phyloP scores from a whole-genome alignment of 1,284 basidiomycete species.

The Sporisorium graminicola region DNA sequence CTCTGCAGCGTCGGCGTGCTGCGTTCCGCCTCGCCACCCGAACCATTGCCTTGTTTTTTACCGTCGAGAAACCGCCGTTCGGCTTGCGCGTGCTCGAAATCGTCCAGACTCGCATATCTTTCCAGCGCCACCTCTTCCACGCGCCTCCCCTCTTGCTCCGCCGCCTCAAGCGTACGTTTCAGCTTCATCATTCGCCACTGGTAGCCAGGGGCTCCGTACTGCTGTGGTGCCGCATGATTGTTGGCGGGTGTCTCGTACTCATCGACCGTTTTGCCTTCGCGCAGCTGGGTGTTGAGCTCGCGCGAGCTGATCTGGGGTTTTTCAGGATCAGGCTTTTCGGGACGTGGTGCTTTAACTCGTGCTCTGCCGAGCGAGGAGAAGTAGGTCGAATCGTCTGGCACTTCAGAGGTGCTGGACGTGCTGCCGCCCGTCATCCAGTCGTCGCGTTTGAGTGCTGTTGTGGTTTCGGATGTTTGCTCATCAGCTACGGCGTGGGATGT shows the following conservation, averaged over 20 bases:
- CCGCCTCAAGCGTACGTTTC: slow-evolving; percentile 86
- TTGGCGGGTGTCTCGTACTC: slow-evolving; percentile 72
- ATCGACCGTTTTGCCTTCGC: slow-evolving; percentile 75
- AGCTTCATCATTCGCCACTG: slow-evolving; percentile 99
- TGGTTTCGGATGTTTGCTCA: slow-evolving; percentile 59
- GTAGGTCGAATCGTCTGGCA: slow-evolving; percentile 69
- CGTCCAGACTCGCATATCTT: slow-evolving; percentile 73
- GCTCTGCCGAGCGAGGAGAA: slow-evolving; percentile 85
- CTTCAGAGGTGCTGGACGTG: background rate
- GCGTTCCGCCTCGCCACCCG: slow-evolving; percentile 71
- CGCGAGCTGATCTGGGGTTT: slow-evolving; percentile 75
- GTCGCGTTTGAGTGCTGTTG: slow-evolving; percentile 77
- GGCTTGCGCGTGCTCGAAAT: slow-evolving; percentile 87
- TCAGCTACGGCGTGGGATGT: slow-evolving; percentile 74
- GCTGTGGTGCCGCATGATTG: slow-evolving; percentile 51
- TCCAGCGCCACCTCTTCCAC: slow-evolving; percentile 88
- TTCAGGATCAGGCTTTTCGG: slow-evolving; percentile 78
- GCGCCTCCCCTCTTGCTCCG: slow-evolving; percentile 80
- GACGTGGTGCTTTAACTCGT: slow-evolving; percentile 72
- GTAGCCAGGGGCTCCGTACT: slow-evolving; percentile 84
- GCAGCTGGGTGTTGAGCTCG: slow-evolving; percentile 85
- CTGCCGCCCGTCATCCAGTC: slow-evolving; percentile 83
- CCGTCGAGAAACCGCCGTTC: slow-evolving; percentile 88
- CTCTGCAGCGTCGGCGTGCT: slow-evolving; percentile 66
- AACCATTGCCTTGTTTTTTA: slow-evolving; percentile 72